Evolutionary conservation across 441 rosid genomes (phyloP).

Genomic region (Populus hybrid): DNA sequence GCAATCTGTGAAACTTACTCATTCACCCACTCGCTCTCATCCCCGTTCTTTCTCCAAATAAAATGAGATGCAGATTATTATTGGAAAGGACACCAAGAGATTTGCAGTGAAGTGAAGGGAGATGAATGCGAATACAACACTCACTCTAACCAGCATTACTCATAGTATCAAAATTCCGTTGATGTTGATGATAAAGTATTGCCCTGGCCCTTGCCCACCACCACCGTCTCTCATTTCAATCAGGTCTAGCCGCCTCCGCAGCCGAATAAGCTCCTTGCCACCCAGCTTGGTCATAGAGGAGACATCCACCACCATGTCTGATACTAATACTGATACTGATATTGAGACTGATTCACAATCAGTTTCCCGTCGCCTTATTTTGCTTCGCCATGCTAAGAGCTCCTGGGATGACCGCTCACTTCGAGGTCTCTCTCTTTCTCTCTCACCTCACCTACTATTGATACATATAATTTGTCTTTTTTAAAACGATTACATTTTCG

Average conservation of each 20-base stretch:
- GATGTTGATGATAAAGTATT: neutral
- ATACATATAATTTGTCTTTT: neutral
- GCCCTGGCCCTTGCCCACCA: neutral
- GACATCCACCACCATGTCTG: neutral
- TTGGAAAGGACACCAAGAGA: neutral
- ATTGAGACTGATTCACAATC: constrained; percentile 13
- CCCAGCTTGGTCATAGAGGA: neutral
- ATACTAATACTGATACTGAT: neutral
- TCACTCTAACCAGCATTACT: neutral
- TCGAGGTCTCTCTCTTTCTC: constrained; percentile 41
- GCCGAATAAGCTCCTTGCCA: neutral
- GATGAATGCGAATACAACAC: neutral
- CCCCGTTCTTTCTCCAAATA: neutral
- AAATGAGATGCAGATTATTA: neutral
- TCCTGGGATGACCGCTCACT: constrained; percentile 68
- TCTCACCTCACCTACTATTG: neutral
- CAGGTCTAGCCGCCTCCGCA: neutral
- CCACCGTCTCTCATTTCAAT: neutral
- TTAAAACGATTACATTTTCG: neutral
- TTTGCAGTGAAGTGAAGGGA: neutral
- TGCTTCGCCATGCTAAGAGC: constrained; percentile 92
- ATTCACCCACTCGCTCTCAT: too few relatives aligned
- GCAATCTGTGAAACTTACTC: neutral
- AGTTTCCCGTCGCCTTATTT: constrained; percentile 75
- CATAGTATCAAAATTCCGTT: neutral